A percentile compares a stretch with the other conserved stretches of the same genome.
These are phyloP conservation scores for Alisma plantagoaquatica DNA, from an alignment of 106 monocot species.

Conservation along the genomic window DNA sequence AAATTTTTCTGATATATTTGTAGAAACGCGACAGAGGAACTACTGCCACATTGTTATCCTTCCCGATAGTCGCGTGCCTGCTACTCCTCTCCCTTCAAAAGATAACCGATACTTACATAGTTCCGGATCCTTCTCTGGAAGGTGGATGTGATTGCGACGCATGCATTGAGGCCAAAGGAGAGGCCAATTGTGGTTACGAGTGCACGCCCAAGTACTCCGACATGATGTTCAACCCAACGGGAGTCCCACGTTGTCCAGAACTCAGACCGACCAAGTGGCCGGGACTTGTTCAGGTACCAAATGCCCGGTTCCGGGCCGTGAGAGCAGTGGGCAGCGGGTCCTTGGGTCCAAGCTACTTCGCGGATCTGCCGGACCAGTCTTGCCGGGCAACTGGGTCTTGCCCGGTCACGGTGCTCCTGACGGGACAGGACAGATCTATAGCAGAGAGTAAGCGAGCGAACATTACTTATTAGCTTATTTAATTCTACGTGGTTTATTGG, in stretches of 20 bases:
- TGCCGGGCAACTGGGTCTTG: neutral
- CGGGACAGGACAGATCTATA: neutral
- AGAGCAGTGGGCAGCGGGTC: neutral
- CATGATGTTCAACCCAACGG: constrained; percentile 1
- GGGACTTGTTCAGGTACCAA: neutral
- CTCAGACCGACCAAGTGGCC: neutral
- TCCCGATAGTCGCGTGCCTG: neutral
- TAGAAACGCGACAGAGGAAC: neutral
- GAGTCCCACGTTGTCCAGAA: neutral
- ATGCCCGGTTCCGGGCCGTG: neutral
- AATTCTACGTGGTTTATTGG: too few species aligned
- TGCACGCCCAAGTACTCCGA: constrained; percentile 4
- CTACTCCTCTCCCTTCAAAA: neutral
- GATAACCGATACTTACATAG: neutral
- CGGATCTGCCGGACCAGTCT: neutral
- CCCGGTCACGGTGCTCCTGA: neutral
- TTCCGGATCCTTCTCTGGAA: neutral
- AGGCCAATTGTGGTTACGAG: neutral
- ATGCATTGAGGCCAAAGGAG: neutral
- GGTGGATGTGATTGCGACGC: neutral
- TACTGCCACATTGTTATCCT: neutral
- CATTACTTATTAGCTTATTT: too few species aligned
- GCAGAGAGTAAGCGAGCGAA: constrained; percentile 2
- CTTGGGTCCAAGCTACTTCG: neutral
- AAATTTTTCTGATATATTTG: too few species aligned